Evolutionary conservation across 78 protist genomes (phyloP), one percentile per base, ranked within the genome.

Genomic region (Dictyostelium firmibasis): DNA sequence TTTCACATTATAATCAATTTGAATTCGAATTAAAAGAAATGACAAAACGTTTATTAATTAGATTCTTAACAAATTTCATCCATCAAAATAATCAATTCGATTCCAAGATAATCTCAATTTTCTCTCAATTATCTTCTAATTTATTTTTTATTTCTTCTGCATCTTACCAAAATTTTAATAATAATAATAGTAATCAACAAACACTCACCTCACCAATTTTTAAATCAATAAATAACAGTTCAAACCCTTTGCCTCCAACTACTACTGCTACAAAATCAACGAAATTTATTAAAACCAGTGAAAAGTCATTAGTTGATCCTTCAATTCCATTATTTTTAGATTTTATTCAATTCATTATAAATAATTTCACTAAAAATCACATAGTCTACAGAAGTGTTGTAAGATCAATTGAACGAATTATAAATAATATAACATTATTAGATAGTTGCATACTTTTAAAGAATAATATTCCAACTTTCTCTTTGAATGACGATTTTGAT

Each of bases 31-130:
- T 77, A 35, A 77, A 43, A 41, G 83, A 77, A 41, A 77, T 77
- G 83, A 41, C 83, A 11, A 77, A 77, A 41, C 50, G 83, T n/a
- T 41, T 77, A 35, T n/a, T 77, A 77, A 20, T 41, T 6, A 29
- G 4, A 7, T 77, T 43, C 11, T 77, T 77, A 41, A 77, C 23
- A 41, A 35, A 43, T 41, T 41, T 77, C n/a, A 77, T 77, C 11
- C 41, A 41, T 7, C 64, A 77, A 77, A 77, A 43, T 35, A 77
- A 77, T 77, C 50, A 43, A 41, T 77, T 38, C 13, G 62, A 77
- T 77, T 77, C 83, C 38, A 77, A 77, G 27, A 33, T 77, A 77
- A 23, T 77, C 11, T 77, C 83, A n/a, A 41, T 77, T 23, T 77
- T 41, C 83, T 20, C 50, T 41, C 83, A 77, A 77, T 41, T 77